phyloP scores from a whole-genome alignment of 345 rosid species.

The Punica granatum region DNA sequence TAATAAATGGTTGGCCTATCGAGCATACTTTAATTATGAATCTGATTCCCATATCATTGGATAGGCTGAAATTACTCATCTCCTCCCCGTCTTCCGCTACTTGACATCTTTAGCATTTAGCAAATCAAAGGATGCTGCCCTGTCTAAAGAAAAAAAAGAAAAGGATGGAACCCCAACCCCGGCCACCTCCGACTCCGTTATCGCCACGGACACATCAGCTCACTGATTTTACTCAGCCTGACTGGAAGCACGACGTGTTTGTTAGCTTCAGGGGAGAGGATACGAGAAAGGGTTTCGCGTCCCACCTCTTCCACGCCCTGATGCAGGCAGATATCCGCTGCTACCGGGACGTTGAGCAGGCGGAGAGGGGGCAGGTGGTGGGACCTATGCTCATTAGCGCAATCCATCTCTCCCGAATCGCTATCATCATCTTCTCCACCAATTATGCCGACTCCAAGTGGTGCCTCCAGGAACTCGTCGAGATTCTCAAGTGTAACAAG shows the following conservation, averaged over 20 bases:
- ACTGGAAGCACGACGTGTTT: conserved; percentile 8
- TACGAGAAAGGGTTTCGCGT: conserved; percentile 5
- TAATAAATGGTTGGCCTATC: too few relatives aligned
- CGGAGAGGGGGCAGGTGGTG: conserved; percentile 6
- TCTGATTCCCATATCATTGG: too few relatives aligned
- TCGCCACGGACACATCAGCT: not conserved
- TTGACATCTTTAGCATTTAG: too few relatives aligned
- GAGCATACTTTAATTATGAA: too few relatives aligned
- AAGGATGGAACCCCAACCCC: too few relatives aligned
- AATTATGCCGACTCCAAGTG: conserved; percentile 2
- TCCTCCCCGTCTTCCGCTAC: too few relatives aligned
- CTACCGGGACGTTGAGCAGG: conserved; percentile 7
- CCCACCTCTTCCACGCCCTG: conserved; percentile 9
- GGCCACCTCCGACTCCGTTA: not conserved
- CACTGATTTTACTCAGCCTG: not conserved
- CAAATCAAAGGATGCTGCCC: too few relatives aligned
- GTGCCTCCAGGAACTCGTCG: conserved; percentile 9
- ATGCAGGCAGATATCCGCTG: conserved; percentile 2
- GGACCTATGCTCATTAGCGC: not conserved
- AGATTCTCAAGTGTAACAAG: conserved; percentile 7
- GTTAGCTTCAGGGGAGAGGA: conserved; percentile 12
- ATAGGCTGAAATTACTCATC: too few relatives aligned
- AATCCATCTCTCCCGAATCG: not conserved
- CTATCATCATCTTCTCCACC: conserved; percentile 6
- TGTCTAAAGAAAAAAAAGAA: too few relatives aligned